phyloP scores from a whole-genome alignment of 2,329 filamentous ascomycete genomes.

The Bipolaris bicolor region DNA sequence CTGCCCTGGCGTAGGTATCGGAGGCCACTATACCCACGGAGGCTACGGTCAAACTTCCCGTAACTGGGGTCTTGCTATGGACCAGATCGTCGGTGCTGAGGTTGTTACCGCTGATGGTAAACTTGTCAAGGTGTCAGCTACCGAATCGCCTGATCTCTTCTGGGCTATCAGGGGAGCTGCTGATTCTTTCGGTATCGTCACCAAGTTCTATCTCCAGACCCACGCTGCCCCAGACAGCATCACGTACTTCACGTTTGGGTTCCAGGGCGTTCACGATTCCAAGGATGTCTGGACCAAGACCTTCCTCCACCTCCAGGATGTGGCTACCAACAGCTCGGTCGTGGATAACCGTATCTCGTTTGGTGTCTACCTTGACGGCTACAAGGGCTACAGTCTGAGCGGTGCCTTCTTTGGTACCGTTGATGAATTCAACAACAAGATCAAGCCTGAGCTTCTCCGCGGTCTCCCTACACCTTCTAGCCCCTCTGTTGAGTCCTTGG shows the following conservation, averaged over 20 bases:
- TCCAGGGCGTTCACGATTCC: conserved; percentile 32
- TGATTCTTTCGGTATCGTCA: conserved; percentile 51
- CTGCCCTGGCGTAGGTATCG: conserved; percentile 55
- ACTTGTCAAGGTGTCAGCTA: conserved; percentile 43
- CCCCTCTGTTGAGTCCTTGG: conserved; percentile 32
- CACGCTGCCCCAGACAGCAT: conserved; percentile 35
- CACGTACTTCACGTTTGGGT: conserved; percentile 38
- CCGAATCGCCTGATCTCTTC: conserved; percentile 50
- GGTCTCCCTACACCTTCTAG: conserved; percentile 38
- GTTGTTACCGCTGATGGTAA: conserved; percentile 51
- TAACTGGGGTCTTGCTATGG: conserved; percentile 46
- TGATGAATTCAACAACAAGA: conserved; percentile 46
- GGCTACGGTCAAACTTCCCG: conserved; percentile 46
- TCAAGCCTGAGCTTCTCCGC: conserved; percentile 50
- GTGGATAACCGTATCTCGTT: conserved; percentile 52
- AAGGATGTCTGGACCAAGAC: conserved; percentile 45
- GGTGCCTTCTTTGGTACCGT: conserved; percentile 52
- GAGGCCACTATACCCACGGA: conserved; percentile 47
- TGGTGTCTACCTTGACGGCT: conserved; percentile 51
- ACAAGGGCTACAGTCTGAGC: conserved; percentile 42
- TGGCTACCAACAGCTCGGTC: conserved; percentile 49
- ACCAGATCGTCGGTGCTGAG: conserved; percentile 43
- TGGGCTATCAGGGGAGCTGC: conserved; percentile 53
- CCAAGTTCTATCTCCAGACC: conserved; percentile 47
- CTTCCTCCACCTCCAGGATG: conserved; percentile 52